Conservation (phyloP, 768 basidiomycete species). For the Favolaschia claudopus region DNA sequence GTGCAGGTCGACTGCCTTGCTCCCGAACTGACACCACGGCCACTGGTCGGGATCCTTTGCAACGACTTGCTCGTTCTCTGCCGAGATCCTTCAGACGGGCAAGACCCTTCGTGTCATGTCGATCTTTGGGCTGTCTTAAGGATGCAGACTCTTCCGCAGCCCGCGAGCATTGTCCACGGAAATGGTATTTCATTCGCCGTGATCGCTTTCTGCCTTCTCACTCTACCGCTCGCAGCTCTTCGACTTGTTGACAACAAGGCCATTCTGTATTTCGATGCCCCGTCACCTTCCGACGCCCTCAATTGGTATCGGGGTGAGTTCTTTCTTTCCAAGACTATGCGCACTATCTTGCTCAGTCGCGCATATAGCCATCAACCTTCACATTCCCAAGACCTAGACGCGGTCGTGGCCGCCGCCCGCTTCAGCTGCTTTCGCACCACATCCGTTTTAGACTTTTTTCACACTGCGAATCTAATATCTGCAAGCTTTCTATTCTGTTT, state of each 20-base stretch:
- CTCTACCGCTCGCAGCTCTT: constrained; percentile 56
- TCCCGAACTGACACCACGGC: constrained; percentile 83
- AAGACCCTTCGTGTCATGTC: constrained; percentile 75
- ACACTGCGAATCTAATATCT: constrained; percentile 24
- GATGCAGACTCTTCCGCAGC: constrained; percentile 93
- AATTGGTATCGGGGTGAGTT: constrained; percentile 88
- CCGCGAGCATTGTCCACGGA: constrained; percentile 88
- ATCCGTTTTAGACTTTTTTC: constrained; percentile 19
- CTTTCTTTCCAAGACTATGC: background rate
- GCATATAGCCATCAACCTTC: constrained; percentile 88
- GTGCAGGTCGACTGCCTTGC: constrained; percentile 92
- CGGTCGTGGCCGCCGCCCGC: constrained; percentile 11
- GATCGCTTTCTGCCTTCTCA: constrained; percentile 2
- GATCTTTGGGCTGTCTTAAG: constrained; percentile 97
- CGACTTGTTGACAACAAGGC: constrained; percentile 93
- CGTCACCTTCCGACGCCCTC: constrained; percentile 83
- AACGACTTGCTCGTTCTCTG: constrained; percentile 94
- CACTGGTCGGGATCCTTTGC: constrained; percentile 84
- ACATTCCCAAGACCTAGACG: constrained; percentile 80
- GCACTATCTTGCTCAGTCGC: constrained; percentile 11
- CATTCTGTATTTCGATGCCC: constrained; percentile 88
- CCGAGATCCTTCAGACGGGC: constrained; percentile 83
- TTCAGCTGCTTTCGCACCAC: constrained; percentile 18
- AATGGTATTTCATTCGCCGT: constrained; percentile 59
- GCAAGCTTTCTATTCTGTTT: constrained; percentile 16